Conservation (phyloP, 345 rosid genomes). For the Ceriops decandra region DNA sequence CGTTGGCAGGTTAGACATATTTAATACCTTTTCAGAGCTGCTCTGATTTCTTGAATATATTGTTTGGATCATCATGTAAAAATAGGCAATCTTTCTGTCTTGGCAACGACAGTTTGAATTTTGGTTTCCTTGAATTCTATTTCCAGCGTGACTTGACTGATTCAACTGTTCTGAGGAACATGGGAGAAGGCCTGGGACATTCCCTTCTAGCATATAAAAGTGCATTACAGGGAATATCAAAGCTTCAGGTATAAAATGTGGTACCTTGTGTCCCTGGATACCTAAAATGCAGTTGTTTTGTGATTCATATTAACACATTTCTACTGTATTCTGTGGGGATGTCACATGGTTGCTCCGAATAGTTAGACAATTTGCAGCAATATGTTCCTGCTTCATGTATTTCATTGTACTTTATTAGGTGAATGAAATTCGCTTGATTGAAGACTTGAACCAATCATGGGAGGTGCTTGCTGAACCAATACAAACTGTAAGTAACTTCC, state of each 20-base stretch:
- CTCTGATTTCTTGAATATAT: background rate
- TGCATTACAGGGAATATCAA: conserved; percentile 72
- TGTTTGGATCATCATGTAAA: background rate
- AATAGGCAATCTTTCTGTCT: background rate
- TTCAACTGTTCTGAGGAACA: conserved; percentile 91
- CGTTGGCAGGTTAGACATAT: conserved; percentile 74
- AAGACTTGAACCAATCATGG: conserved; percentile 82
- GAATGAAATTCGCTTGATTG: conserved; percentile 64
- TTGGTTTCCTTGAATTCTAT: conserved; percentile 5
- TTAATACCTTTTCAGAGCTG: background rate
- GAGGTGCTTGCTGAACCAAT: conserved; percentile 98
- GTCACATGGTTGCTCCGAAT: no score
- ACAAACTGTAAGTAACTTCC: conserved; percentile 63
- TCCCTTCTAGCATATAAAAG: conserved; percentile 96
- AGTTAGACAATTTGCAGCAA: no score
- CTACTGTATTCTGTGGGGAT: no score
- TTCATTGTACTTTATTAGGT: conserved; percentile 38
- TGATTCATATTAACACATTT: background rate
- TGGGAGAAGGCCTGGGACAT: conserved; percentile 91
- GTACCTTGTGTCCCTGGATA: background rate
- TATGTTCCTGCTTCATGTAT: background rate
- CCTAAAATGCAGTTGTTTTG: conserved; percentile 4
- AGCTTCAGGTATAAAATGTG: conserved; percentile 69
- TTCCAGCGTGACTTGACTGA: conserved; percentile 91
- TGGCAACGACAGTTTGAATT: conserved; percentile 3